Percentiles rank a stretch among this genome's conserved stretches.
Evolutionary conservation across 768 basidiomycete species (phyloP).

Genomic region (Termitomyces sp.): DNA sequence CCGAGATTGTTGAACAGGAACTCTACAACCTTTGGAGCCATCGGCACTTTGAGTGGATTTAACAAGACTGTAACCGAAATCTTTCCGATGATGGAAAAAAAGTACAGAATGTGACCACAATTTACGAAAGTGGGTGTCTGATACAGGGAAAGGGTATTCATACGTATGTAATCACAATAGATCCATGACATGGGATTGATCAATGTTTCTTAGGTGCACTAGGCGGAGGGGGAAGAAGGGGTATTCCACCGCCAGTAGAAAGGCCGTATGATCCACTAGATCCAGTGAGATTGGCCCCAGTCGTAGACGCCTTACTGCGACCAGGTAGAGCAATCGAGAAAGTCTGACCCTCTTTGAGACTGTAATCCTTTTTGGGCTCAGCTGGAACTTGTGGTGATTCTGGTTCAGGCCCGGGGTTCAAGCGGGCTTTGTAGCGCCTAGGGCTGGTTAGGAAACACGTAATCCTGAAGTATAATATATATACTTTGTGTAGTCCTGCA

Average conservation of each 20-base stretch:
- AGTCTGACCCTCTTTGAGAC: slow-evolving; percentile 91
- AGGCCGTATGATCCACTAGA: slow-evolving; percentile 22
- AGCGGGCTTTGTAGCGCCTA: slow-evolving; percentile 61
- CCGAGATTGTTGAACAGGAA: background rate
- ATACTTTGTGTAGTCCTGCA: slow-evolving; percentile 85
- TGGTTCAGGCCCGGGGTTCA: slow-evolving; percentile 44
- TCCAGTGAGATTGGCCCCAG: slow-evolving; percentile 33
- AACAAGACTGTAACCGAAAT: background rate
- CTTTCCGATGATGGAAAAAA: slow-evolving; percentile 6
- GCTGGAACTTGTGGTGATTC: slow-evolving; percentile 66
- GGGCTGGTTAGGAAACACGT: slow-evolving; percentile 8
- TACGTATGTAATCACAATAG: background rate
- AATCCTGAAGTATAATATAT: slow-evolving; percentile 7
- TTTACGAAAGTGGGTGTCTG: background rate
- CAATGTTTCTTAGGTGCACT: slow-evolving; percentile 44
- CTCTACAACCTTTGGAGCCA: background rate
- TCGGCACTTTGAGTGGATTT: background rate
- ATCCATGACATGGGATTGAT: slow-evolving; percentile 9
- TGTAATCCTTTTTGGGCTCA: slow-evolving; percentile 91
- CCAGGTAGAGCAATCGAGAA: slow-evolving; percentile 91
- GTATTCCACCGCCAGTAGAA: slow-evolving; percentile 40
- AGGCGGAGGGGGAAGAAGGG: slow-evolving; percentile 83
- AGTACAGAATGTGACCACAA: background rate
- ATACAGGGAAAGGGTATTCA: background rate
- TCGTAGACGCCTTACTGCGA: slow-evolving; percentile 38